Percentiles rank a stretch among this genome's conserved stretches.
These are phyloP conservation scores for Amanita phalloides DNA, from an alignment of 768 basidiomycete species.

Conservation along the genomic window DNA sequence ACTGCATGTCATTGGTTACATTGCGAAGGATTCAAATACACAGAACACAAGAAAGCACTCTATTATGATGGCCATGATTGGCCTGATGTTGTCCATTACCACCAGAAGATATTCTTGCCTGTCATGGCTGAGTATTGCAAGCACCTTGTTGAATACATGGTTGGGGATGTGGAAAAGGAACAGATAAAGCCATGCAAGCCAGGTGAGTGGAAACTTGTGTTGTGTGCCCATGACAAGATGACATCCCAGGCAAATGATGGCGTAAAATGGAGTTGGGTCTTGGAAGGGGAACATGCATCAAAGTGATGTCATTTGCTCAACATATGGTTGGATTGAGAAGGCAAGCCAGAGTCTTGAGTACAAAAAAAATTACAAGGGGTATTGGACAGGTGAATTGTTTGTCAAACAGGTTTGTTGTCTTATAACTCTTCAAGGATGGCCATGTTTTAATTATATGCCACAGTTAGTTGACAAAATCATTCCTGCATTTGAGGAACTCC, in stretches of 20 bases:
- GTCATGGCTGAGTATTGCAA: constrained; percentile 12
- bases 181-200: not conserved
- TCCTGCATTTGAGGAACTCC: constrained; percentile 18
- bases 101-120: constrained; percentile 17
- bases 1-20: constrained; percentile 22
- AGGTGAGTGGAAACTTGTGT: constrained; percentile 15
- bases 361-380: constrained; percentile 32
- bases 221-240: constrained; percentile 27
- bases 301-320: constrained; percentile 23
- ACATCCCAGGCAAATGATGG: constrained; percentile 28
- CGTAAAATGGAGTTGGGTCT: constrained; percentile 24
- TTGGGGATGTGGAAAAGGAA: constrained; percentile 8
- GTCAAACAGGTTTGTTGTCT: constrained; percentile 12
- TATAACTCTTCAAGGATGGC: too few relatives aligned
- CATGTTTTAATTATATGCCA: too few relatives aligned
- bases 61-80: constrained; percentile 27
- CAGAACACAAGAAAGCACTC: constrained; percentile 17
- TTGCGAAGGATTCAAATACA: constrained; percentile 17
- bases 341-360: constrained; percentile 25
- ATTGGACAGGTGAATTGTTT: constrained; percentile 22
- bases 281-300: constrained; percentile 20
- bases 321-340: constrained; percentile 17
- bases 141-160: not conserved
- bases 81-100: constrained; percentile 23
- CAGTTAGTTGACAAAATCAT: constrained; percentile 17